Percentiles rank a stretch among this genome's conserved stretches.
phyloP scores from a whole-genome alignment of 805 yeast genomes.

The Yueomyces sp. region DNA sequence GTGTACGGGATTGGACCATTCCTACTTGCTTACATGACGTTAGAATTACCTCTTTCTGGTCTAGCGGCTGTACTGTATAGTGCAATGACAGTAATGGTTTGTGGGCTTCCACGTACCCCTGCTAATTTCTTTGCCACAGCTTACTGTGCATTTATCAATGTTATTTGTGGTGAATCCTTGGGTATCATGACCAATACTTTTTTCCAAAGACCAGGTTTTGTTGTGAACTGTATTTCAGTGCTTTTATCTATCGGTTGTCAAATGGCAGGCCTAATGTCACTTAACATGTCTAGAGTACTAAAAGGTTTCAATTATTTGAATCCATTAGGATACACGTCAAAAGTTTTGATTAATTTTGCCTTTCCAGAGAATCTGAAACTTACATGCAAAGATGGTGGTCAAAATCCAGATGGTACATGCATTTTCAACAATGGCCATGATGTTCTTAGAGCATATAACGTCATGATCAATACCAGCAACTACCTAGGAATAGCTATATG shows the following conservation, averaged over 20 bases:
- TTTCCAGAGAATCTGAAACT: constrained; percentile 38
- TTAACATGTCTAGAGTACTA: constrained; percentile 58
- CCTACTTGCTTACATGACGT: constrained; percentile 26
- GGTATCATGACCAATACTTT: constrained; percentile 71
- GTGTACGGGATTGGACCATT: constrained; percentile 57
- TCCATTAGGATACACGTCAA: constrained; percentile 63
- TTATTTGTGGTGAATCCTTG: constrained; percentile 71
- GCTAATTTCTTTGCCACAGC: constrained; percentile 54
- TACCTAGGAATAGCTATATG: constrained; percentile 25
- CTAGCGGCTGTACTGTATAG: constrained; percentile 43
- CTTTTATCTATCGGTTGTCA: constrained; percentile 58
- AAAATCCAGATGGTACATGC: constrained; percentile 28
- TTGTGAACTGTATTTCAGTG: constrained; percentile 58
- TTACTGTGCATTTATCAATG: constrained; percentile 38
- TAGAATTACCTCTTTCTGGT: constrained; percentile 19
- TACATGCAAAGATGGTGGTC: constrained; percentile 34
- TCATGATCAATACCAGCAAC: constrained; percentile 27
- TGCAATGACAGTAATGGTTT: constrained; percentile 48
- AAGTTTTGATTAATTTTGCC: constrained; percentile 44
- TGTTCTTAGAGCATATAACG: constrained; percentile 39
- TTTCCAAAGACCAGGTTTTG: constrained; percentile 66
- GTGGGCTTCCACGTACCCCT: constrained; percentile 60
- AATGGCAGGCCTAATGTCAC: constrained; percentile 77
- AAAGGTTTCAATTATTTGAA: constrained; percentile 62
- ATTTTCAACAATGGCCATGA: constrained; percentile 38